phyloP scores from a whole-genome alignment of 768 basidiomycete genomes.

The Omphalotus guepiniiformis region DNA sequence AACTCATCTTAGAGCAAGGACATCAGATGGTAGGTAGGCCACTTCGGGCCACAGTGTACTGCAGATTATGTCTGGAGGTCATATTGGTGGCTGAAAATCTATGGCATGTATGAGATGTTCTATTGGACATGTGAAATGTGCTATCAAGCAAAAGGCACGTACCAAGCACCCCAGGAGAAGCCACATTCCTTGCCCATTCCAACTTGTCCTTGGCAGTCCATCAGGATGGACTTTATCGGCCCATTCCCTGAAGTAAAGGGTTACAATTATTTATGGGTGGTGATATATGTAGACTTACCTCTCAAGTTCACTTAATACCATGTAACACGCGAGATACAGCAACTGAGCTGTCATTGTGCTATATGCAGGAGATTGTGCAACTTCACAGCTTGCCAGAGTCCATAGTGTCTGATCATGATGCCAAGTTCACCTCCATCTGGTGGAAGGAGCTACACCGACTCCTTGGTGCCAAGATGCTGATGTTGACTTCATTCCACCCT shows the following conservation, averaged over 20 bases:
- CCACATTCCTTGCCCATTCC: constrained; percentile 15
- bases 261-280: constrained; percentile 15
- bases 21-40: constrained; percentile 22
- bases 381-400: constrained; percentile 15
- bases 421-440: constrained; percentile 28
- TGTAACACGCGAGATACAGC: constrained; percentile 8
- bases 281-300: constrained; percentile 18
- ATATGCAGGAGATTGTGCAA: constrained; percentile 8
- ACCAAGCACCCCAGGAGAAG: constrained; percentile 1
- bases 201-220: constrained; percentile 17
- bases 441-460: constrained; percentile 22
- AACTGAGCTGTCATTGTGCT: constrained; percentile 10
- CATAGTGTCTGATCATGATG: constrained; percentile 25
- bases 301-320: constrained; percentile 15
- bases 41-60: constrained; percentile 16
- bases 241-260: background rate
- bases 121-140: constrained; percentile 11
- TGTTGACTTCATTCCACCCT: constrained; percentile 25
- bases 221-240: constrained; percentile 2
- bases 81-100: constrained; percentile 13
- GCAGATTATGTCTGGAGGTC: constrained; percentile 6
- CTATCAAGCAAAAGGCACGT: background rate
- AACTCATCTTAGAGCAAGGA: constrained; percentile 14
- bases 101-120: constrained; percentile 6
- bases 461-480: constrained; percentile 14